Base-by-base conservation (phyloP, 495 filamentous ascomycete genomes). In the Stereocaulon alpinum region DNA sequence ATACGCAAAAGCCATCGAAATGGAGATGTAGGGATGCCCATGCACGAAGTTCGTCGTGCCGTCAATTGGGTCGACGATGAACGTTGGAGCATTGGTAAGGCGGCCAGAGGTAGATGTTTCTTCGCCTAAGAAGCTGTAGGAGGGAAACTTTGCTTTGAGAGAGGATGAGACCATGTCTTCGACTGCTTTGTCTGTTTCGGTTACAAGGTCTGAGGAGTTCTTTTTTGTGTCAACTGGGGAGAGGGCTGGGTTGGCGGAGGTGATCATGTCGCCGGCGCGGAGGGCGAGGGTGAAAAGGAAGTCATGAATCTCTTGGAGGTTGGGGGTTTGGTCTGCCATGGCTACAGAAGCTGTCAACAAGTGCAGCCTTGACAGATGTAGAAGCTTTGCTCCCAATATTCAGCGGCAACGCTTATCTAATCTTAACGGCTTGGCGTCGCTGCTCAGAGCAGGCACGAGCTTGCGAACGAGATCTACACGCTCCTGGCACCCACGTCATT, bases 41-140 rank as follows among this genome's bases (percentile, higher is more conserved):
- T 92, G 88, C 6, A 91, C 80, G 68, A 92, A 91, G 74, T 92
- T 92, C 37, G 82, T 86, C 18, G 87, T 91, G 61, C 87, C 87
- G 74, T 91, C 88, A 64, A 91, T 88, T 37, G 88, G 88, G 72
- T 92, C 88, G 63, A 83, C 80, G 69, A 91, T 81, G 73, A 92
- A 92, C 56, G 88, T 92, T 4, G 88, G 88, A 6, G 72, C 72
- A 24, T 71, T 56, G 7, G 82, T 84, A 50, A 92, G 73, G 18
- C 59, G 70, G 62, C 76, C 73, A 56, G 86, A 85, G 5, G 81
- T 74, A 77, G 87, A 90, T 34, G 85, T 88, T 69, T 91, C 88
- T 69, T 89, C 86, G 66, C 86, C 86, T 54, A 89, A 75, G 66
- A 89, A 88, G 65, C 56, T 58, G 47, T 30, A 44, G 32, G 29